Base-by-base conservation (phyloP, 2,329 filamentous ascomycete species). In the Pseudogymnoascus destructans region DNA sequence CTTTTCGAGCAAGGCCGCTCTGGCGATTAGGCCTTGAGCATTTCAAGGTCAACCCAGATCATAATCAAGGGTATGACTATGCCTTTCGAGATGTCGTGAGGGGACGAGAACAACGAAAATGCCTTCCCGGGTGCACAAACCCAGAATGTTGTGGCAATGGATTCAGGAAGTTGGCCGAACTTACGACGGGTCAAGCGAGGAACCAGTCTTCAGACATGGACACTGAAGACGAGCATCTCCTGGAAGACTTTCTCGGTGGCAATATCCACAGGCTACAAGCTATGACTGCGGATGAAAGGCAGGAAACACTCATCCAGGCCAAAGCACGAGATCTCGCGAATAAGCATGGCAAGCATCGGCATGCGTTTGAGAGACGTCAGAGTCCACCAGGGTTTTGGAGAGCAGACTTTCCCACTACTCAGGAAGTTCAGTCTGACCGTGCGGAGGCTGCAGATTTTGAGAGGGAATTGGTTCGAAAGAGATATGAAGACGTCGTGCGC, bases 311-410 rank as follows among this genome's bases (percentile, higher is more conserved):
- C 70, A 65, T 89, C n/a, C 80, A 90, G 66, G 91, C 91, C 10
- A 85, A 85, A 67, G 85, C 83, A 0, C 80, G 82, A 67, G 76
- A 84, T 55, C 74, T 95, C 62, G 86, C 91, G 1, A 84, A 91
- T 66, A 79, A 80, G 61, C 82, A 81, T 69, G 90, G 90, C 5
- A 89, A 79, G 68, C 91, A 96, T 71, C 79, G 86, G 59, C 80
- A 92, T 64, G 78, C 82, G 25, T 90, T 86, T 70, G 80, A 84
- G 60, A 79, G 89, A 56, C 78, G 80, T 62, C 76, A 74, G 46
- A 89, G 86, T 8, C 91, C 93, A 10, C 89, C 89, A 1, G 91
- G 90, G 0, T 97, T 89, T 69, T 98, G 93, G 93, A 79, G 88
- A 58, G 79, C 86, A 1, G 92, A 95, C 64, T 95, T 98, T 69